Percentiles rank a stretch among this genome's conserved stretches.
These are phyloP conservation scores for Cajanus cajan DNA, from an alignment of 306 rosid genomes.

Conservation along the genomic window DNA sequence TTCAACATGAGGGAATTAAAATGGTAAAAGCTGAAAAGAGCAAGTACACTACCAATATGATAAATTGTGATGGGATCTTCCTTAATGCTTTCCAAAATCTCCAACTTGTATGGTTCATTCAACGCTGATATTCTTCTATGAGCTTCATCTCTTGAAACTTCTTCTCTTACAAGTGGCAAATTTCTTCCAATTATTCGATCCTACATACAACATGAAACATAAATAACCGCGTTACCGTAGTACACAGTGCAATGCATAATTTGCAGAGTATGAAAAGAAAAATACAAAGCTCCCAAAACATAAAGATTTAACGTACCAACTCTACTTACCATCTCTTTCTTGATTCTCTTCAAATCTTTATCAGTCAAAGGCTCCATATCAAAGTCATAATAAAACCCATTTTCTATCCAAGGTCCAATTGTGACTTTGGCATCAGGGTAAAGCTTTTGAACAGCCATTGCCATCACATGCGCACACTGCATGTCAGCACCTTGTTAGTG, in stretches of 20 bases:
- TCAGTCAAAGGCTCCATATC: slow-evolving; percentile 84
- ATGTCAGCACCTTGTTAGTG: slow-evolving; percentile 23
- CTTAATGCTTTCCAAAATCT: slow-evolving; percentile 88
- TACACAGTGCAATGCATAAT: slow-evolving; percentile 23
- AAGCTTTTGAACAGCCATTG: slow-evolving; percentile 98
- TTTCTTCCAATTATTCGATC: slow-evolving; percentile 77
- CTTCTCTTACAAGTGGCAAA: slow-evolving; percentile 89
- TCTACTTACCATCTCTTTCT: slow-evolving; percentile 89
- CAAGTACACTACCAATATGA: slow-evolving; percentile 75
- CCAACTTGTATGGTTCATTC: slow-evolving; percentile 92
- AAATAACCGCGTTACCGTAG: slow-evolving; percentile 24
- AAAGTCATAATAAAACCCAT: slow-evolving; percentile 95
- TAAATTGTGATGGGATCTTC: slow-evolving; percentile 88
- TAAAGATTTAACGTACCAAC: background rate
- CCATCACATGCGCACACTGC: slow-evolving; percentile 99
- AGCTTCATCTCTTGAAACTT: slow-evolving; percentile 93
- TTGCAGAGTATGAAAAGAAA: slow-evolving; percentile 19
- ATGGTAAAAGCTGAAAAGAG: slow-evolving; percentile 24
- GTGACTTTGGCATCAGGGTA: slow-evolving; percentile 94
- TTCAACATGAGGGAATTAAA: slow-evolving; percentile 11
- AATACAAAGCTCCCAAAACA: background rate
- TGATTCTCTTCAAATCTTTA: slow-evolving; percentile 85
- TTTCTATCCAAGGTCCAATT: slow-evolving; percentile 95
- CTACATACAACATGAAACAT: slow-evolving; percentile 47
- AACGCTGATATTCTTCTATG: slow-evolving; percentile 68